These are phyloP conservation scores for Wallacemonas collosoma DNA, from an alignment of 208 protist species.

Conservation along the genomic window DNA sequence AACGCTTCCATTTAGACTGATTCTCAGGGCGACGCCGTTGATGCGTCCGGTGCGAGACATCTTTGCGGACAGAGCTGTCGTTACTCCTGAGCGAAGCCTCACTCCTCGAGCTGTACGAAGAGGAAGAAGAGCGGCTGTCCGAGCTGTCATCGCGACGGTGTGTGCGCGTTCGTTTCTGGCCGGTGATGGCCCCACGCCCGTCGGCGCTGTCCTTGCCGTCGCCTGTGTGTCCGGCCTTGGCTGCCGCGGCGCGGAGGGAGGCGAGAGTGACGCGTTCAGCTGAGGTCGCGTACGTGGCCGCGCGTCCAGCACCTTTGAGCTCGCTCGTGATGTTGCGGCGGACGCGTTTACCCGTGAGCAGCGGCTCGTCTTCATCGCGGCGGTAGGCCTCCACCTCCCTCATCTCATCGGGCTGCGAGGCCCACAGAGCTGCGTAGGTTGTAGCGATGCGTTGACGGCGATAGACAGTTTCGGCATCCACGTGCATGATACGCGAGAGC, in stretches of 20 bases:
- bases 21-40: conserved; percentile 19
- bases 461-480: conserved; percentile 57
- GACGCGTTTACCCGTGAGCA: conserved; percentile 30
- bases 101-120: neutral
- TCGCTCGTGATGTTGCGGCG: conserved; percentile 4
- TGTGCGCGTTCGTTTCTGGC: conserved; percentile 21
- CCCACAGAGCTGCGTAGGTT: conserved; percentile 38
- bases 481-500: conserved; percentile 82
- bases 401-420: conserved; percentile 41
- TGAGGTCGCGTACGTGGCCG: conserved; percentile 8
- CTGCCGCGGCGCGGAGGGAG: conserved; percentile 5
- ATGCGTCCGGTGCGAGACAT: conserved; percentile 22
- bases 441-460: conserved; percentile 53
- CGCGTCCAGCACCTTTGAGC: neutral
- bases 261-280: conserved; percentile 35
- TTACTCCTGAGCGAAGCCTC: conserved; percentile 22
- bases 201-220: neutral
- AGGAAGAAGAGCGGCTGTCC: neutral
- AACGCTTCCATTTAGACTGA: conserved; percentile 8
- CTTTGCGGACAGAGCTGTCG: conserved; percentile 44
- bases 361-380: conserved; percentile 39
- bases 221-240: neutral
- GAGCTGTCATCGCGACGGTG: conserved; percentile 15
- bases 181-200: neutral
- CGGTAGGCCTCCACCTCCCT: conserved; percentile 34